Evolutionary conservation across 345 rosid species (phyloP), one percentile per base, ranked within the genome.

Genomic region (Camelina neglecta): DNA sequence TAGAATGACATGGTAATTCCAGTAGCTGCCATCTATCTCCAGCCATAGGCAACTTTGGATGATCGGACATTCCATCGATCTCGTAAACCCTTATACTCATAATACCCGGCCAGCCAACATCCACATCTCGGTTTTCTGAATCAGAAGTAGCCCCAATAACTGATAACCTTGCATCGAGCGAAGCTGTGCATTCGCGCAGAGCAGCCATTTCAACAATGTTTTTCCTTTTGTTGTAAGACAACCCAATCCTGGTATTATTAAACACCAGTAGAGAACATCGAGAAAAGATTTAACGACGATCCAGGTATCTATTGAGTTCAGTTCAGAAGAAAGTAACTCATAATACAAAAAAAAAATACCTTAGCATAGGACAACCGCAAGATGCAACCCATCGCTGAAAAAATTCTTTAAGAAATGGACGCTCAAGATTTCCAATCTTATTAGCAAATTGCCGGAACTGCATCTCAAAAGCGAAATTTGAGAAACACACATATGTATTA

Each of bases 81-180:
- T 95, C 99, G 74, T 92, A 84, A 74, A 92, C 88, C 82, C 99
- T 86, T 56, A 92, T 86, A 66, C 97, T 95, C 99, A 95, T 92
- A 83, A 90, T 93, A 48, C 98, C 98, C 74, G 98, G 98, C 96
- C 97, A 94, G 36, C 97, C 97, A 61, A 79, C 80, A 79, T 95
- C 99, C 82, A 85, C 88, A 66, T 92, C 97, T 68, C 91, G 91
- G 59, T 81, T 86, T 75, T 92, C 99, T 71, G 89, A 87, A 78
- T 95, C 96, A 73, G 84, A 72, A 66, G 86, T 87, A 74, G 82
- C 75, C 79, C 80, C 84, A 58, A 77, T 65, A 76, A 84, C 73
- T 31, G 88, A 82, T 71, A 80, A 60, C 38, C 73, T 89, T 70
- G 87, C 85, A 82, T 88, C 97, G 11, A 84, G 86, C 20, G 81